Base-by-base conservation (phyloP, 1,284 basidiomycete species). In the Malassezia restricta region DNA sequence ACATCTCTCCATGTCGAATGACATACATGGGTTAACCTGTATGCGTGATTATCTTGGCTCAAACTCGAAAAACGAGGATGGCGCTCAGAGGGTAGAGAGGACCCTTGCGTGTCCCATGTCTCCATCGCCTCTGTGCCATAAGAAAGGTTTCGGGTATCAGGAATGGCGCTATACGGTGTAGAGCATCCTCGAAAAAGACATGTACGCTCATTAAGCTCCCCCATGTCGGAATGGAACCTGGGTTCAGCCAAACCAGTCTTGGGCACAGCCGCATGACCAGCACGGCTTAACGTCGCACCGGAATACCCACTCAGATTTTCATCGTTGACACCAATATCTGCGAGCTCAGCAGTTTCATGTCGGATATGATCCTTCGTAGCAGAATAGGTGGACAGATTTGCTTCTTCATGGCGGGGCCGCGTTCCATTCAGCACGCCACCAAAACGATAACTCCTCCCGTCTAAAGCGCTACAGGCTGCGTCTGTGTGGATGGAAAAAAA, bases 311-410 rank as follows among this genome's bases (percentile, higher is more conserved):
- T 24, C 20, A 24, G 20, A 24, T 24, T 66, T 27, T 68, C 68
- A 14, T 63, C 59, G 8, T 49, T 56, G 39, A 72, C 55, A 29
- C 62, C 63, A 61, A 66, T 60, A 9, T 62, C 67, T 2, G 68
- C 70, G 1, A 72, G 59, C 27, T 64, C 65, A 8, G 70, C 70
- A 0, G 70, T 72, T 8, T 61, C 57, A 33, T 63, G 66, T 6
- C 70, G 60, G 31, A 72, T 71, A 3, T 61, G 61, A 14, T 57
- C 56, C 5, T 57, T 60, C 3, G 65, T 68, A 8, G 68, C 70
- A 6, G 69, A 67, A 52, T 66, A 72, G 5, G 65, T 62, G 35
- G 60, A 58, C 1, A 63, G 59, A 0, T 49, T 45, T 30, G 33
- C 50, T 31, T 35, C 56, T 17, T 46, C 59, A 17, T 32, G 14